Conservation (phyloP, 768 basidiomycete genomes). For the Xerocomus brunneocitrinus region DNA sequence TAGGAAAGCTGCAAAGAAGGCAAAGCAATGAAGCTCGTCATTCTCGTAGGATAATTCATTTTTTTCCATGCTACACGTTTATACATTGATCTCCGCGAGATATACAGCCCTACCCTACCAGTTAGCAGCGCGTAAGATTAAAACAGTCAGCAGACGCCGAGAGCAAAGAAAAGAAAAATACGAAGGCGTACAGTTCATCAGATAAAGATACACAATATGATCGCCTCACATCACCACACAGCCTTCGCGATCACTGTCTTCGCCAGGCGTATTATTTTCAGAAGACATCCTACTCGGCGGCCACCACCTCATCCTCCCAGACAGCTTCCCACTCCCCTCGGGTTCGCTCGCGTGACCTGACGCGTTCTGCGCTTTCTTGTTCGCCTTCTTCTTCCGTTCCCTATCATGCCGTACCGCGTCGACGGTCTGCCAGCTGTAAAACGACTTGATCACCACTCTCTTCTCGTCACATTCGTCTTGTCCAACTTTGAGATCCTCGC, state of each 20-base stretch:
- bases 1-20: slow-evolving; percentile 31
- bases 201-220: slow-evolving; percentile 25
- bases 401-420: slow-evolving; percentile 66
- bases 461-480: slow-evolving; percentile 78
- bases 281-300: slow-evolving; percentile 43
- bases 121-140: slow-evolving; percentile 14
- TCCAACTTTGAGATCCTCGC: slow-evolving; percentile 59
- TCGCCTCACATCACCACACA: slow-evolving; percentile 61
- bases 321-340: slow-evolving; percentile 23
- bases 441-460: slow-evolving; percentile 76
- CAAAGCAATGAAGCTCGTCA: slow-evolving; percentile 20
- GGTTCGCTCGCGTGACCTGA: slow-evolving; percentile 30
- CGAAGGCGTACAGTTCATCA: slow-evolving; percentile 26
- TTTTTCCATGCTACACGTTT: slow-evolving; percentile 1
- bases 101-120: slow-evolving; percentile 11
- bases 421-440: slow-evolving; percentile 83
- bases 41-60: slow-evolving; percentile 8
- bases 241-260: slow-evolving; percentile 49
- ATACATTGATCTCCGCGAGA: slow-evolving; percentile 15
- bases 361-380: slow-evolving; percentile 40
- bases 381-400: slow-evolving; percentile 56
- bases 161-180: slow-evolving; percentile 8
- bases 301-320: slow-evolving; percentile 31
- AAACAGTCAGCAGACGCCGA: slow-evolving; percentile 9
- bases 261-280: slow-evolving; percentile 48